Evolutionary conservation across 2,329 filamentous ascomycete genomes (phyloP).

Genomic region (Davidsoniella virescens): DNA sequence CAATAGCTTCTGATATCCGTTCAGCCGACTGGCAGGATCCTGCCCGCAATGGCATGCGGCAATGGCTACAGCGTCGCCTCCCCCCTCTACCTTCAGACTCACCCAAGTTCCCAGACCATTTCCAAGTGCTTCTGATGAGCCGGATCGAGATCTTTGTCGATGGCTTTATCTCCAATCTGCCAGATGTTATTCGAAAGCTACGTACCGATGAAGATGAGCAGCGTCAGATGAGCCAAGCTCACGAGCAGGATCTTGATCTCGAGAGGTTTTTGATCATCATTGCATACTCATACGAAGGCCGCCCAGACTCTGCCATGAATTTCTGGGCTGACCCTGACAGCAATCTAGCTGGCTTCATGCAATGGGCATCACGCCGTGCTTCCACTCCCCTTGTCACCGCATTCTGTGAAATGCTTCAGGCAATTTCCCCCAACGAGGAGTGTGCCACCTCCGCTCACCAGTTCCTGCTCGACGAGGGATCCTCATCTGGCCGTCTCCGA

Average conservation of each 20-base stretch:
- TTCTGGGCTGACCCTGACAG: constrained; percentile 91
- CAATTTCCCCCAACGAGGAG: constrained; percentile 66
- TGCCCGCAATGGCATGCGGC: constrained; percentile 64
- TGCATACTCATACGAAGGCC: constrained; percentile 75
- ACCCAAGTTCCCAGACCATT: constrained; percentile 51
- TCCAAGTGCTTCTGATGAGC: constrained; percentile 58
- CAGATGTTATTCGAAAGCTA: constrained; percentile 73
- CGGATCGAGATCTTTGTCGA: constrained; percentile 80
- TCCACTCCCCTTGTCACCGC: constrained; percentile 92
- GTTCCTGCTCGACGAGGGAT: constrained; percentile 74
- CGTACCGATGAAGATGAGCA: constrained; percentile 85
- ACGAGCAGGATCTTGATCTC: constrained; percentile 56
- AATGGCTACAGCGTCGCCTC: constrained; percentile 69
- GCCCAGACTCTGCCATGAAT: constrained; percentile 65
- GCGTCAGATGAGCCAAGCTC: constrained; percentile 46
- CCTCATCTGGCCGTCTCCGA: constrained; percentile 57
- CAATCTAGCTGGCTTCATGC: constrained; percentile 84
- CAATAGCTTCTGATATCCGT: constrained; percentile 66
- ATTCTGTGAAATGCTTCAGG: constrained; percentile 90
- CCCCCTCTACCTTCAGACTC: constrained; percentile 51
- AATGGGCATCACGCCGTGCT: constrained; percentile 90
- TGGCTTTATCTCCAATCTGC: constrained; percentile 87
- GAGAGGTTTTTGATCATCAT: constrained; percentile 88
- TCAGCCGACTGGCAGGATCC: constrained; percentile 77
- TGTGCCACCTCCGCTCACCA: constrained; percentile 75